These are phyloP conservation scores for Penicillium cinerascens DNA, from an alignment of 495 filamentous ascomycete genomes.

Conservation along the genomic window DNA sequence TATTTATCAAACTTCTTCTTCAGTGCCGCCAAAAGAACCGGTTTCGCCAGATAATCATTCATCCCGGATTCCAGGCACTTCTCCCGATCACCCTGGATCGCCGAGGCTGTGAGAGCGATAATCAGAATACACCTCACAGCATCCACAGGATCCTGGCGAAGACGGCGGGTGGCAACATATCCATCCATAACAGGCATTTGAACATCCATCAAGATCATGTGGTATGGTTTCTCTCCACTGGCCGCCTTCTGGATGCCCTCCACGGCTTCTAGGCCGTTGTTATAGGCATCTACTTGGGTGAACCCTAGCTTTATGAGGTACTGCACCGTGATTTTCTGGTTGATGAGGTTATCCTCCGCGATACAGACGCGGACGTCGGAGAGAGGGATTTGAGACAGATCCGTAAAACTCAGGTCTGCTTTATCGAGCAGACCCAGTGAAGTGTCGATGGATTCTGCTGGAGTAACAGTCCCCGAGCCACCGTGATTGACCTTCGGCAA, in stretches of 20 bases:
- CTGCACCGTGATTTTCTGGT: constrained; percentile 79
- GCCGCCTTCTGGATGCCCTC: constrained; percentile 69
- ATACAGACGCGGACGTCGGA: constrained; percentile 75
- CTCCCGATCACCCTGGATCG: constrained; percentile 56
- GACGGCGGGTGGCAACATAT: constrained; percentile 75
- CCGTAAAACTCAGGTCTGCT: constrained; percentile 23
- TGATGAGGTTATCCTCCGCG: constrained; percentile 83
- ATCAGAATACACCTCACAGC: constrained; percentile 69
- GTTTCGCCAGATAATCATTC: constrained; percentile 91
- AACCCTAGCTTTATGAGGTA: constrained; percentile 81
- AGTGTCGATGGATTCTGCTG: no score
- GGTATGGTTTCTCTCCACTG: constrained; percentile 56
- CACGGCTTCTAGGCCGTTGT: constrained; percentile 75
- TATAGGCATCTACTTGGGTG: constrained; percentile 65
- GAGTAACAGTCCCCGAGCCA: constrained; percentile 2
- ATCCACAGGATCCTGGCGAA: constrained; percentile 66
- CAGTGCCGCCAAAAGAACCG: constrained; percentile 65
- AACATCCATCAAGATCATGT: constrained; percentile 83
- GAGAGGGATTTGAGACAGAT: constrained; percentile 63
- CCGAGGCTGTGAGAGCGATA: constrained; percentile 85
- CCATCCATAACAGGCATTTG: constrained; percentile 89
- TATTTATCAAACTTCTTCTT: constrained; percentile 69
- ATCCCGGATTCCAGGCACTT: constrained; percentile 79
- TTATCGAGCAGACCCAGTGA: no score
- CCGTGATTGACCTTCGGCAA: constrained; percentile 62